Evolutionary conservation across 805 yeast species (phyloP).

Genomic region (Hanseniaspora jakobsenii): DNA sequence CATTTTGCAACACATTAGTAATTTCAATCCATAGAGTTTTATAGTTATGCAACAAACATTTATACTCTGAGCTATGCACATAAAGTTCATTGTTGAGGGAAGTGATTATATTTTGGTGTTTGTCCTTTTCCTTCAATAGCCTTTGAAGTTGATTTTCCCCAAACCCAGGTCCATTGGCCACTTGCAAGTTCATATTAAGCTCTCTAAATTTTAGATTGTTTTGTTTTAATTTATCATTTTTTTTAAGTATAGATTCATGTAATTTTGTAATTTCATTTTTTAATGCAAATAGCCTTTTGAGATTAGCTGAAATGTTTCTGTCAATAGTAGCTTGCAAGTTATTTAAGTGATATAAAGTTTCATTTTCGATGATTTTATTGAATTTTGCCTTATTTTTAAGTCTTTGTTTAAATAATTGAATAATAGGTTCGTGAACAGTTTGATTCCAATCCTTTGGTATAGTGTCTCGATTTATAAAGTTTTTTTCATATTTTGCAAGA

Average conservation of each 20-base stretch:
- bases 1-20: slow-evolving; percentile 24
- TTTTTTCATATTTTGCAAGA: slow-evolving; percentile 22
- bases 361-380: slow-evolving; percentile 16
- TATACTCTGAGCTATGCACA: slow-evolving; percentile 25
- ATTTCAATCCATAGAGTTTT: slow-evolving; percentile 26
- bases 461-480: slow-evolving; percentile 18
- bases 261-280: slow-evolving; percentile 24
- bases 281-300: slow-evolving; percentile 24
- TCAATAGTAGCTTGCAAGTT: slow-evolving; percentile 4
- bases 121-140: slow-evolving; percentile 23
- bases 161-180: slow-evolving; percentile 17
- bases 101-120: slow-evolving; percentile 17
- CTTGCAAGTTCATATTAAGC: slow-evolving; percentile 24
- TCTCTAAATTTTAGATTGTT: slow-evolving; percentile 23
- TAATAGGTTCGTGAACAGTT: slow-evolving; percentile 16
- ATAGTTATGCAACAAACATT: slow-evolving; percentile 27
- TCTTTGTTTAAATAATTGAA: slow-evolving; percentile 15
- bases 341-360: slow-evolving; percentile 23
- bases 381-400: slow-evolving; percentile 13
- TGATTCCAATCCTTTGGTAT: slow-evolving; percentile 25
- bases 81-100: slow-evolving; percentile 23
- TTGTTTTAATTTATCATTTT: slow-evolving; percentile 23
- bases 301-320: slow-evolving; percentile 24
- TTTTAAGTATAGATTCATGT: slow-evolving; percentile 24
- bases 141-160: slow-evolving; percentile 25